These are phyloP conservation scores for Diplotaxis tenuifolia DNA, from an alignment of 345 rosid genomes.

Conservation along the genomic window DNA sequence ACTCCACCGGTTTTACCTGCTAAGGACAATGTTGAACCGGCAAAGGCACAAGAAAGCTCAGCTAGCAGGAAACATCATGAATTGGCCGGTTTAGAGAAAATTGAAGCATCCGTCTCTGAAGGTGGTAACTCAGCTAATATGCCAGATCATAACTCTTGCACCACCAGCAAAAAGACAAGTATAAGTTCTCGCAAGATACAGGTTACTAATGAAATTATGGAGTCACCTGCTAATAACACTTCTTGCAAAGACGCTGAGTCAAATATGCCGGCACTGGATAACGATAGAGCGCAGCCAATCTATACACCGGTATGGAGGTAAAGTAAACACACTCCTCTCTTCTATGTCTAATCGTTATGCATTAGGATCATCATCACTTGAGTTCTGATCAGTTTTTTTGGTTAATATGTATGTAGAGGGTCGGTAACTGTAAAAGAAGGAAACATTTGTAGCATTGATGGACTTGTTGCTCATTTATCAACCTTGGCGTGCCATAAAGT, in stretches of 20 bases:
- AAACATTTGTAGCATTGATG: conserved; percentile 25
- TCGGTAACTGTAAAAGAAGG: conserved; percentile 29
- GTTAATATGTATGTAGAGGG: conserved; percentile 56
- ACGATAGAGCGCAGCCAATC: conserved; percentile 52
- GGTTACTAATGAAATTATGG: not conserved
- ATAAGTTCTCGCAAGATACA: not conserved
- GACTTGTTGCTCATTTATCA: conserved; percentile 63
- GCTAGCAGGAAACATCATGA: not conserved
- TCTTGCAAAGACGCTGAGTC: conserved; percentile 26
- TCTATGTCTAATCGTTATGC: not conserved
- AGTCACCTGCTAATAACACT: not conserved
- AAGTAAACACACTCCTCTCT: not conserved
- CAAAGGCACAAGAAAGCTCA: not conserved
- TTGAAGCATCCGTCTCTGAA: conserved; percentile 1
- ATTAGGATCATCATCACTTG: not conserved
- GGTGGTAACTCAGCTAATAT: conserved; percentile 2
- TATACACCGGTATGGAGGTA: conserved; percentile 67
- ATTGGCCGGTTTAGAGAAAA: not conserved
- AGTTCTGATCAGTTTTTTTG: conserved; percentile 13
- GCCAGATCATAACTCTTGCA: not conserved
- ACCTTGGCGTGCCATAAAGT: conserved; percentile 54
- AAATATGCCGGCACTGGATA: conserved; percentile 1
- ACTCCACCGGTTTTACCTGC: not conserved
- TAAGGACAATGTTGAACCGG: not conserved
- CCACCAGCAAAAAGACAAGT: not conserved